Base-by-base conservation (phyloP, 345 rosid genomes). In the Salix exigua region DNA sequence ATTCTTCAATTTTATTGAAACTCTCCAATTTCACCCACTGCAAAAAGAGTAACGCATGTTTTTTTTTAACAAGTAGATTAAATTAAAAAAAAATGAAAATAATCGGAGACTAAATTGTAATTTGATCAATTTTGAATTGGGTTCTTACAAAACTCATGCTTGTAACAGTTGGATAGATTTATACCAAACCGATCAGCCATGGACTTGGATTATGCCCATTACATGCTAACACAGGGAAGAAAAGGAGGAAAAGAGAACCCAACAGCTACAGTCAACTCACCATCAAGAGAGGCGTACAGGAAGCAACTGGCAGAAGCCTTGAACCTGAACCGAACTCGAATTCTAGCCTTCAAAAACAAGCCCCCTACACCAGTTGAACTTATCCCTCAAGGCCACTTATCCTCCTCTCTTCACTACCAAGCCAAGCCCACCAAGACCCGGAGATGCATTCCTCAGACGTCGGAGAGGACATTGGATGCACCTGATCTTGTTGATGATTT, bases 271-370 rank as follows among this genome's bases (percentile, higher is more conserved):
- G 6, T 25, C 66, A 67, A 78, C 78, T 91, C 97, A 0, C 90
- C 96, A 4, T 82, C 94, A 17, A 85, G 80, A 55, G 92, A 91
- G 75, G 89, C 91, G 3, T 89, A 89, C 82, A 77, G 82, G 88
- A 88, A 87, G 91, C 86, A 66, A 31, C 78, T 91, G 16, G 94
- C 93, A 4, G 94, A 91, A 82, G 71, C 88, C 0, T 78, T 91
- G 46, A 86, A 89, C 74, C 84, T 91, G 89, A 88, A 88, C 66
- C 72, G 87, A 73, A 85, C 92, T 12, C 78, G 92, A 25, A 94
- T 94, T 73, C 82, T 94, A 33, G 93, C 92, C 16, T 94, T 92
- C 81, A 86, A 82, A 78, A 88, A 87, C 89, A 94, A 90, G 78
- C 88, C 92, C 28, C 93, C 89, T 8, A 46, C 80, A 21, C 75